Conservation (phyloP, 495 filamentous ascomycete genomes). For the Apodospora peruviana region DNA sequence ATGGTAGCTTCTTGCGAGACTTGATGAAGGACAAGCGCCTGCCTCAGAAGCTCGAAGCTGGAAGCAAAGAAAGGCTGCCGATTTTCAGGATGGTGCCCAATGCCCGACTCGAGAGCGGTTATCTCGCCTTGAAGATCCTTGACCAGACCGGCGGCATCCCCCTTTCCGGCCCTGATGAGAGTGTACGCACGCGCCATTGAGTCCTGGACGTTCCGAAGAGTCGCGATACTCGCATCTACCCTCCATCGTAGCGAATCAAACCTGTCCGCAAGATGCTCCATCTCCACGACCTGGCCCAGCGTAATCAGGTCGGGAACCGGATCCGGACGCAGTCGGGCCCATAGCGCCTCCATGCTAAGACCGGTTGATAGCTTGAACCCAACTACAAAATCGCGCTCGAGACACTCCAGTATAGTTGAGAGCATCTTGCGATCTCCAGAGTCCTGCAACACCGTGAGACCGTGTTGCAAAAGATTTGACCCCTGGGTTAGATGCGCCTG, state of each 20-base stretch:
- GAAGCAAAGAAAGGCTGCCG: constrained; percentile 50
- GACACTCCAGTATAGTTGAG: constrained; percentile 18
- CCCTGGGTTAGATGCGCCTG: constrained; percentile 45
- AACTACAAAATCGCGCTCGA: constrained; percentile 39
- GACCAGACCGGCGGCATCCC: constrained; percentile 39
- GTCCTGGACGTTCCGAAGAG: constrained; percentile 41
- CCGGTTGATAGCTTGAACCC: constrained; percentile 64
- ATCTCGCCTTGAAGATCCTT: constrained; percentile 54
- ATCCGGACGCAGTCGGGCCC: constrained; percentile 63
- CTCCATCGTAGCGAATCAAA: constrained; percentile 64
- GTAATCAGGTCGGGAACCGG: constrained; percentile 33
- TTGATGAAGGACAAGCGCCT: constrained; percentile 48
- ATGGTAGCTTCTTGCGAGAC: constrained; percentile 15
- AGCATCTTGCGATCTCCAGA: constrained; percentile 22
- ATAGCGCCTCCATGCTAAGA: constrained; percentile 78
- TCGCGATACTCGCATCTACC: constrained; percentile 34
- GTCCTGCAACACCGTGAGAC: constrained; percentile 14
- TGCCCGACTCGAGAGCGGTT: constrained; percentile 42
- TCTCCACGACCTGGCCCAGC: constrained; percentile 50
- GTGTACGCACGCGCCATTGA: constrained; percentile 49
- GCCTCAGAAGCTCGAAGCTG: constrained; percentile 63
- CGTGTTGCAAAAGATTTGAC: constrained; percentile 23
- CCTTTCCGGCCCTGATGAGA: constrained; percentile 36
- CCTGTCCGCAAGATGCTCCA: constrained; percentile 65
- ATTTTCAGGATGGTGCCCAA: constrained; percentile 32